These are phyloP conservation scores for Plasmodium cynomolgi DNA, from an alignment of 169 alveolate species.

Conservation along the genomic window DNA sequence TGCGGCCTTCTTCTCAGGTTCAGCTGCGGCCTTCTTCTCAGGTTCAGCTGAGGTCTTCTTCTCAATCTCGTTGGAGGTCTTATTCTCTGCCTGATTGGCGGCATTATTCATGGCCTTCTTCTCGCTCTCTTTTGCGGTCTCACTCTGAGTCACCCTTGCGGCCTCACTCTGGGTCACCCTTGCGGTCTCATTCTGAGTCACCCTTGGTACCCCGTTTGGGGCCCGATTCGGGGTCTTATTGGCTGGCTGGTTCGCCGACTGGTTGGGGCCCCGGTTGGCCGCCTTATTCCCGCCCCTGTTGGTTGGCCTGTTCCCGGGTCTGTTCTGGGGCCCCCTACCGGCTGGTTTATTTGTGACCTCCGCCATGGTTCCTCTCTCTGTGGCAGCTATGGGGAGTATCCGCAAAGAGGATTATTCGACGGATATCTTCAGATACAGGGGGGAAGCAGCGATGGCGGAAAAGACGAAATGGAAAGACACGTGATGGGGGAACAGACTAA, in stretches of 20 bases:
- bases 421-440: background rate
- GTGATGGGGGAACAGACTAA: background rate
- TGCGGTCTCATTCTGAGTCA: background rate
- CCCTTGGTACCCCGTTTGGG: background rate
- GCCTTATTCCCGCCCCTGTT: background rate
- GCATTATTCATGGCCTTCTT: background rate
- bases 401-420: background rate
- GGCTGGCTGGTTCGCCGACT: background rate
- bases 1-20: background rate
- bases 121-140: background rate
- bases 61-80: background rate
- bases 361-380: background rate
- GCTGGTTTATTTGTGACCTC: background rate
- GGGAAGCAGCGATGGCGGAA: background rate
- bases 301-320: background rate
- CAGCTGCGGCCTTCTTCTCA: background rate
- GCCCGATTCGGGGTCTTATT: background rate
- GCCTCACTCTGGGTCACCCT: background rate
- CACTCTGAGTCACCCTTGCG: background rate
- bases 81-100: background rate
- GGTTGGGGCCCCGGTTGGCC: background rate
- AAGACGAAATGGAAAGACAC: background rate
- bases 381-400: background rate
- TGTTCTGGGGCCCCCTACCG: background rate
- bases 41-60: background rate